Percentiles rank a stretch among this genome's conserved stretches.
phyloP scores from a whole-genome alignment of 2,329 filamentous ascomycete species.

The Trichoderma harzianum region DNA sequence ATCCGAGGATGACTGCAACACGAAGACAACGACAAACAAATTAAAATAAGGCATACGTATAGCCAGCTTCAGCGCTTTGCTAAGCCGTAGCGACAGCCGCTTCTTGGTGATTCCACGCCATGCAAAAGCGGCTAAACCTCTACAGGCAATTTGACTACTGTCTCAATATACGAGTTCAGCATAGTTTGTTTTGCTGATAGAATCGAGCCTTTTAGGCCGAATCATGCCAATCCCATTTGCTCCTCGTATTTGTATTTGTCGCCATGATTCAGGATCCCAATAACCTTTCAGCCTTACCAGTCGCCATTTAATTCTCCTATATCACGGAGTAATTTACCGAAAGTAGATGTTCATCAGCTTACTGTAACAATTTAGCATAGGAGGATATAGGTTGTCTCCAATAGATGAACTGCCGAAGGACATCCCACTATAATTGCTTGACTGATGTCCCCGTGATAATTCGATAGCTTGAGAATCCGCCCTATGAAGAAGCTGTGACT shows the following conservation, averaged over 20 bases:
- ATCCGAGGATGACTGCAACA: background rate
- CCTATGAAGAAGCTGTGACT: background rate
- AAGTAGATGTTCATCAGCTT: background rate
- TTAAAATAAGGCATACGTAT: background rate
- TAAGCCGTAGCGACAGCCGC: background rate
- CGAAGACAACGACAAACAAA: background rate
- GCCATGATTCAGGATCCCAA: background rate
- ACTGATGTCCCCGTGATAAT: background rate
- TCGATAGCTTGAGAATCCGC: background rate
- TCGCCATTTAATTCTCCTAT: background rate
- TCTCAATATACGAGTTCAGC: background rate
- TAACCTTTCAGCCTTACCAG: background rate
- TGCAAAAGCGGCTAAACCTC: background rate
- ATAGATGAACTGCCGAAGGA: background rate
- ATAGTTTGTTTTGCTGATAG: background rate
- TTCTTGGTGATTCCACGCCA: background rate
- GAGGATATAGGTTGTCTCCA: background rate
- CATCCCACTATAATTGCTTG: background rate
- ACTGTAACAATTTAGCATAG: background rate
- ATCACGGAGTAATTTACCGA: background rate
- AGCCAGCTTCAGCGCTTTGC: background rate
- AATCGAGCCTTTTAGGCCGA: background rate
- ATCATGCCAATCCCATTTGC: background rate
- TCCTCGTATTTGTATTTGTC: background rate
- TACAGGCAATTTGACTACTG: conserved; percentile 3